Evolutionary conservation across 345 rosid species (phyloP), one percentile per base, ranked within the genome.

Genomic region (Dimocarpus longan): DNA sequence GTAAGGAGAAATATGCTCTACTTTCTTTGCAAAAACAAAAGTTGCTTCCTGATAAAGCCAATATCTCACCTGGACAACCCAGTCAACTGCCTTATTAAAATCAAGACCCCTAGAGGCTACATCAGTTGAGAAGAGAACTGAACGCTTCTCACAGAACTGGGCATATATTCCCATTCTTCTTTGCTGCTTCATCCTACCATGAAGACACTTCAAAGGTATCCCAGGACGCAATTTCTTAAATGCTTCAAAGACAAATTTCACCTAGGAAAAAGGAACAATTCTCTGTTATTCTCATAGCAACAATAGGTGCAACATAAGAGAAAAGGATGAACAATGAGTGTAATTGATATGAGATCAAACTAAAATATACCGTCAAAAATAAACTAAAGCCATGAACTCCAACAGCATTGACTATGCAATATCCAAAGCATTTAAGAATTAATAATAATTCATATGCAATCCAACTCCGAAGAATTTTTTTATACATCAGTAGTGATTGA

Each of bases 61-160:
- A 75, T 72, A 76, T n/a, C 79, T 69, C 48, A 96, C 99, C 97
- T 96, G 99, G 78, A 96, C 89, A 79, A 94, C 97, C 99, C 99
- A 96, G 80, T 96, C 99, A 66, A 96, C 97, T 69, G 89, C 91
- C 89, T 90, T 90, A 44, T 90, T 93, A 82, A 96, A 96, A 83
- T 96, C 98, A 80, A 96, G 97, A 70, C 99, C 99, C 89, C 99
- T 88, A 24, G 98, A 80, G 26, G 97, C 96, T 85, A 96, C 99
- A 50, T 96, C 99, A 18, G 98, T 94, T 46, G 93, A 90, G 77
- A 96, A 94, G 60, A 96, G 98, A 85, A 92, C 95, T 50, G 98
- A 91, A 46, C 86, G 93, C 80, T 77, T 77, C 87, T 89, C 95
- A 48, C 95, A 90, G 77, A 96, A 96, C 82, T 92, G 91, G 39